Base-by-base conservation (phyloP, 1,139 yeast species). In the Suhomyces wounanorum region DNA sequence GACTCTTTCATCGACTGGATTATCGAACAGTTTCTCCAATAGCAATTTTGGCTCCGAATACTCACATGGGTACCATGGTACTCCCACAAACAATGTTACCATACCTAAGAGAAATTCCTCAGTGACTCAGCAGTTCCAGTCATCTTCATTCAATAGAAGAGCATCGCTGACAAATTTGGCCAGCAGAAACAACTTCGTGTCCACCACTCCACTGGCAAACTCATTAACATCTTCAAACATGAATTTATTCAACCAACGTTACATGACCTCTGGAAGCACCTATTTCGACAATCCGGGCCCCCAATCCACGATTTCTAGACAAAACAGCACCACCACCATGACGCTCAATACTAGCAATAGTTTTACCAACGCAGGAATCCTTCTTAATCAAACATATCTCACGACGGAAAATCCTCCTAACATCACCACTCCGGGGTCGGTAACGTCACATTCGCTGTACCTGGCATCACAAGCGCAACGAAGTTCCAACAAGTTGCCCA, bases 151-250 rank as follows among this genome's bases (percentile, higher is more conserved):
- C 16, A 60, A 59, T 45, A 57, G 68, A 46, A 56, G 66, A 41
- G 54, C 66, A 7, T 64, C 67, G 1, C 25, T 55, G 21, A 53
- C 62, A 23, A 60, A 54, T 44, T 47, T 63, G 23, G n/a, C 35
- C 26, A 14, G n/a, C 48, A 40, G 47, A 35, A 33, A 25, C 28
- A 45, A 41, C 33, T 45, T 42, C 30, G 48, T 28, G 10, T 42
- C 38, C 23, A 44, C 40, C 11, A 49, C 58, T 3, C 55, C 57
- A 14, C 48, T 50, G 4, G 13, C 45, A 25, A 51, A 55, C 47
- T 66, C 72, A 14, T 57, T 67, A 14, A 69, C 73, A 7, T 63
- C 68, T 4, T 59, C 66, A 40, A 70, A 69, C 52, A 62, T 68
- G 39, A 66, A 60, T 45, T 53, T 68, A 8, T 59, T 68, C 44